Percentiles rank a stretch among this genome's conserved stretches.
phyloP scores from a whole-genome alignment of 768 basidiomycete species.

The Psilocybe tampanensis region DNA sequence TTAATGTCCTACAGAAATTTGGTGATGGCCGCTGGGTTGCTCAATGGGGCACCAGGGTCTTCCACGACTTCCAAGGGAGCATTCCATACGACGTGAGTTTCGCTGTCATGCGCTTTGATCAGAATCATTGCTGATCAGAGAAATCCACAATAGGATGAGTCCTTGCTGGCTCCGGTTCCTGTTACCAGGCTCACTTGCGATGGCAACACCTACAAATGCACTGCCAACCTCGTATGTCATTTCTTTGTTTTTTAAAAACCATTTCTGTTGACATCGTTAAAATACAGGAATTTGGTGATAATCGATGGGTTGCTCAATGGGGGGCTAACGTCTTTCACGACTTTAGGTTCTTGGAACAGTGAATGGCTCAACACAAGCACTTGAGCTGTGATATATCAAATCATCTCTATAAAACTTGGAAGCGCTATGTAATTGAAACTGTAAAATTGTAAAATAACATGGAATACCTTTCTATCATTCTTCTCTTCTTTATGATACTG shows the following conservation, averaged over 20 bases:
- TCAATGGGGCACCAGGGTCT: conserved; percentile 5
- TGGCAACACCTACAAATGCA: conserved; percentile 12
- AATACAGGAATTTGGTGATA: neutral
- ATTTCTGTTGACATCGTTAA: no score
- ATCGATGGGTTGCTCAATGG: conserved; percentile 1
- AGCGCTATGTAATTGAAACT: no score
- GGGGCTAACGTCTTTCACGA: neutral
- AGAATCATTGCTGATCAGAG: neutral
- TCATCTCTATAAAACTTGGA: neutral
- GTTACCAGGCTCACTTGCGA: conserved; percentile 13
- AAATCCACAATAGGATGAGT: neutral
- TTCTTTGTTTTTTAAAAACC: no score
- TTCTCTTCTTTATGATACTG: no score
- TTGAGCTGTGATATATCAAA: neutral
- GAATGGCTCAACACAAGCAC: neutral
- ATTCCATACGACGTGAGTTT: neutral
- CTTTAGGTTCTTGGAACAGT: neutral
- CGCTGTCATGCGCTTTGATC: neutral
- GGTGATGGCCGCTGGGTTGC: conserved; percentile 14
- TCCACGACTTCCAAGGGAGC: neutral
- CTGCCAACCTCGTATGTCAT: conserved; percentile 14
- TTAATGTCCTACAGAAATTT: conserved; percentile 2
- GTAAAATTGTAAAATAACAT: no score
- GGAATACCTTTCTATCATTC: no score
- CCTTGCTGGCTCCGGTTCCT: conserved; percentile 7